Base-by-base conservation (phyloP, 2,329 filamentous ascomycete genomes). In the Diaporthe capsici region DNA sequence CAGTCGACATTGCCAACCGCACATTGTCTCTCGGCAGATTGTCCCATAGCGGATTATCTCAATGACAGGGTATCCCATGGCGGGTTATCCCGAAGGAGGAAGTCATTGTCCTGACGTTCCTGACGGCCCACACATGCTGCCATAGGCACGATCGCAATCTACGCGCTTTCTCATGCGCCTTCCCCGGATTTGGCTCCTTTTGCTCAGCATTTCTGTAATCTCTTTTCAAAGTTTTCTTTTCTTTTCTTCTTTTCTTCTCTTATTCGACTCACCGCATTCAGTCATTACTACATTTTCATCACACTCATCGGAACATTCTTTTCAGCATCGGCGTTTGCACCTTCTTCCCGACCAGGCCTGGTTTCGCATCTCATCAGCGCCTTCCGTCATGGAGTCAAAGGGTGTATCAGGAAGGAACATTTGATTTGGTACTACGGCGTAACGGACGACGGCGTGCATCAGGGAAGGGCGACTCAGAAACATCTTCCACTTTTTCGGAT, bases 191-290 rank as follows among this genome's bases (percentile, higher is more conserved):
- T 73, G 25, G 71, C 58, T 73, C 6, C 31, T 65, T 28, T 65
- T 44, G 71, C 58, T 73, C 49, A 55, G 47, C 34, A 73, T 73
- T 65, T 73, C 47, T 73, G 71, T 73, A 73, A 55, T 70, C 12
- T 70, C n/a, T 9, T 47, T 71, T 47, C 34, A 7, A 57, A 13
- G 47, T 51, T 65, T 12, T 22, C 37, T 13, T 51, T 47, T 37
- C 37, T 55, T 31, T 55, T 57, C 3, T 9, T 13, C 55, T 42
- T 42, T 3, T 37, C n/a, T 57, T 57, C 31, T 44, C 8, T 37
- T 53, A 72, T 39, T 72, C 70, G 70, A 61, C 70, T 61, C 55
- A 61, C 55, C 70, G 55, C 42, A 72, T 72, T 25, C 70, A 72
- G n/a, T 72, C 70, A 22, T 72, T 72, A 60, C 55, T 17, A 15